Base-by-base conservation (phyloP, 805 yeast genomes). In the Kazachstania psychrophila region DNA sequence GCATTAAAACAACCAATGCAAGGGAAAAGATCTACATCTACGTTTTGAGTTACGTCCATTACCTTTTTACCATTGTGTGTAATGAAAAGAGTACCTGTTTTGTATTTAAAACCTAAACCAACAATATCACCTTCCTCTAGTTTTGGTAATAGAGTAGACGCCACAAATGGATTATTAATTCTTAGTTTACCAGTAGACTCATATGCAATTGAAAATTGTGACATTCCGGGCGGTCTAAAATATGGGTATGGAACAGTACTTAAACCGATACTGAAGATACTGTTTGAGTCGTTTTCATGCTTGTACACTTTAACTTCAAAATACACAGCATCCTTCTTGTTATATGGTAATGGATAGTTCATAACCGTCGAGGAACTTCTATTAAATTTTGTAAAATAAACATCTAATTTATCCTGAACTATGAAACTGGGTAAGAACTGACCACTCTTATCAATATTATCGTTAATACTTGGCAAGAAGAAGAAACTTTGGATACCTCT, bases 41-140 rank as follows among this genome's bases (percentile, higher is more conserved):
- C 61, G 47, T 78, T 83, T 14, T 87, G 83, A 3, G 86, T 86
- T 19, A 87, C 71, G 45, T 86, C 96, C 47, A 77, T 68, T 26
- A 89, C 64, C 50, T 83, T 85, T 58, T 85, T 85, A 16, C 98
- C 98, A 52, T 92, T 92, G 46, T 95, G 73, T 0, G 98, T 92
- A 65, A 88, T 89, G 52, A 92, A 89, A 0, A 92, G 68, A 0
- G 95, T 75, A 0, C 96, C 95, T 3, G 83, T 66, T 37, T 85
- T 69, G 14, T 81, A 79, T 38, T 88, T 69, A 53, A 84, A 82
- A 0, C 98, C 98, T 27, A 88, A 76, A 1, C 98, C 98, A 4
- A 92, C 70, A 11, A 89, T 94, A 59, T 92, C 98, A 22, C 96
- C 97, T 49, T 82, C 80, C 18, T 72, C 68, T 29, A 83, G 45